Percentiles rank a stretch among this genome's conserved stretches.
phyloP scores from a whole-genome alignment of 2,329 filamentous ascomycete species.

The Nemania diffusa region DNA sequence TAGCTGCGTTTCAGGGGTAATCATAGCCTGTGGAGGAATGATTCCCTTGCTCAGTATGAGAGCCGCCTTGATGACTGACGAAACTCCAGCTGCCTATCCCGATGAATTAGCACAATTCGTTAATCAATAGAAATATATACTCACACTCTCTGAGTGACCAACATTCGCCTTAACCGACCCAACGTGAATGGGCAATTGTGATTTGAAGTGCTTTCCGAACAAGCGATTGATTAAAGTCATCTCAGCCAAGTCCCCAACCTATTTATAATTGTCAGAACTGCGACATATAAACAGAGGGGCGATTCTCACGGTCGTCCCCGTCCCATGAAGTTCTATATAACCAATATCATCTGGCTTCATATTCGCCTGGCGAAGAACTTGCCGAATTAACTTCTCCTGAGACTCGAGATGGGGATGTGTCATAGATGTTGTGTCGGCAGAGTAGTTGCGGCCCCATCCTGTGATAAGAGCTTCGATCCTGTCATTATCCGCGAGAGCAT shows the following conservation, averaged over 20 bases:
- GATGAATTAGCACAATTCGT: slow-evolving; percentile 4
- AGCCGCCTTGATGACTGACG: slow-evolving; percentile 56
- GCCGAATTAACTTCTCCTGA: slow-evolving; percentile 44
- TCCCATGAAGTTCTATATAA: slow-evolving; percentile 77
- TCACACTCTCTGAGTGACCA: slow-evolving; percentile 56
- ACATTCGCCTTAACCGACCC: slow-evolving; percentile 62
- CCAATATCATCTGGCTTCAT: slow-evolving; percentile 56
- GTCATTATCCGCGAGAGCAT: slow-evolving; percentile 58
- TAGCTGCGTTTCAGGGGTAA: slow-evolving; percentile 46
- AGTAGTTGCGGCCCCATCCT: slow-evolving; percentile 76
- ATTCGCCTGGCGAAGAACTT: slow-evolving; percentile 35
- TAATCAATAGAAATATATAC: not conserved
- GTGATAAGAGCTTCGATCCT: slow-evolving; percentile 53
- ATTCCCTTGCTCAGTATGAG: slow-evolving; percentile 56
- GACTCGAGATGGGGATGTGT: slow-evolving; percentile 51
- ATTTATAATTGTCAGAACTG: not conserved
- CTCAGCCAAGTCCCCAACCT: slow-evolving; percentile 71
- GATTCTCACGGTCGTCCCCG: slow-evolving; percentile 69
- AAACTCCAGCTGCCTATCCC: slow-evolving; percentile 51
- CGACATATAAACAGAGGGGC: not conserved
- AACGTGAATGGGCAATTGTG: slow-evolving; percentile 55
- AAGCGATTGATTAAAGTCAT: slow-evolving; percentile 69
- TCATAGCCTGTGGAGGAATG: slow-evolving; percentile 60
- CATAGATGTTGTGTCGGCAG: slow-evolving; percentile 72
- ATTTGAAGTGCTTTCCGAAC: slow-evolving; percentile 59